Percentiles rank a stretch among this genome's conserved stretches.
phyloP scores from a whole-genome alignment of 352 stramenopile species.

The Saprolegnia parasitica region DNA sequence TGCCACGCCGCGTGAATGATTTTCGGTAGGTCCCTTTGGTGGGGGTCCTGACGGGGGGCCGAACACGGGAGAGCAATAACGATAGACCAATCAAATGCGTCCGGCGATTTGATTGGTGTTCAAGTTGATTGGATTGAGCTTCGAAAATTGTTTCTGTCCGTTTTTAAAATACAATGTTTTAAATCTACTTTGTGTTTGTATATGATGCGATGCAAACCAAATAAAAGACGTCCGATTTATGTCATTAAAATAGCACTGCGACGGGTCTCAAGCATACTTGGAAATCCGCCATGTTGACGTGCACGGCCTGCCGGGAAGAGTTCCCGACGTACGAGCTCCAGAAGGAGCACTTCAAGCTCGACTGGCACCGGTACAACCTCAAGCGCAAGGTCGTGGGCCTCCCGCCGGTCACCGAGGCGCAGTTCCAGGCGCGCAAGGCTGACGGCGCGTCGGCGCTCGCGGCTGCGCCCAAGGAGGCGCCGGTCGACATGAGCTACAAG shows the following conservation, averaged over 20 bases:
- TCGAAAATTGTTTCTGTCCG: neutral
- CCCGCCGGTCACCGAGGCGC: slow-evolving; percentile 83
- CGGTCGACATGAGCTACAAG: slow-evolving; percentile 38
- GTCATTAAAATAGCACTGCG: neutral
- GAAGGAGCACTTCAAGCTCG: slow-evolving; percentile 91
- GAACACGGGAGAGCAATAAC: neutral
- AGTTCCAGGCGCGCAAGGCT: slow-evolving; percentile 75
- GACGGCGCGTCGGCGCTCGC: slow-evolving; percentile 33
- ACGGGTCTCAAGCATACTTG: neutral
- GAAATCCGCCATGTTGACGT: slow-evolving; percentile 58
- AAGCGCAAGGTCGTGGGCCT: slow-evolving; percentile 96
- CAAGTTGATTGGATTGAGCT: slow-evolving; percentile 24
- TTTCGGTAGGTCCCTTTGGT: neutral
- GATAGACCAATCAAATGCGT: slow-evolving; percentile 12
- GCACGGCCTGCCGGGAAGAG: slow-evolving; percentile 69
- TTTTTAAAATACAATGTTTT: neutral
- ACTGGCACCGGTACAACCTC: slow-evolving; percentile 96
- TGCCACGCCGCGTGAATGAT: neutral
- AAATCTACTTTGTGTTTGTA: slow-evolving; percentile 18
- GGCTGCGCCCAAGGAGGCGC: slow-evolving; percentile 38
- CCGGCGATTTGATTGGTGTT: slow-evolving; percentile 25
- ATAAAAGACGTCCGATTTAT: neutral
- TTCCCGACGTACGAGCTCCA: slow-evolving; percentile 59
- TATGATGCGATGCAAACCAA: neutral
- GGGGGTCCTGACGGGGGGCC: neutral